Evolutionary conservation across 2,329 filamentous ascomycete genomes (phyloP).

Genomic region (Diplodia sapinea): DNA sequence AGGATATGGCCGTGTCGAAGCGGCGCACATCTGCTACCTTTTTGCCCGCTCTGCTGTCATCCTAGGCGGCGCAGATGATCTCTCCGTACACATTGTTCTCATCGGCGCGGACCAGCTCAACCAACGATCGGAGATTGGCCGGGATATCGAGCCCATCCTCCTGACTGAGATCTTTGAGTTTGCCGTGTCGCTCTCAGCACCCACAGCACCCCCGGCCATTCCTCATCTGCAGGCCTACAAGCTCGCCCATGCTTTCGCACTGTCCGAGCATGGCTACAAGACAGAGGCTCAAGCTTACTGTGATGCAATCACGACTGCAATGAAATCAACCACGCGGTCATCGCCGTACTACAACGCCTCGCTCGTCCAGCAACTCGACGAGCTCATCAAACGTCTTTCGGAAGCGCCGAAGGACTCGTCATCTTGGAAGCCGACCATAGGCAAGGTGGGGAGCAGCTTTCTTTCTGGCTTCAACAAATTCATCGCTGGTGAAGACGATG

Average conservation of each 20-base stretch:
- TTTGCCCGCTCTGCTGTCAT: constrained; percentile 75
- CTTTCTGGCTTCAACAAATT: constrained; percentile 97
- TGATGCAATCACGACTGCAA: constrained; percentile 76
- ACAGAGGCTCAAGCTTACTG: constrained; percentile 90
- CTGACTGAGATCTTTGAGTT: constrained; percentile 98
- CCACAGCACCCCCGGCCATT: constrained; percentile 59
- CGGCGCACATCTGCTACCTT: constrained; percentile 91
- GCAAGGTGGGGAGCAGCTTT: constrained; percentile 89
- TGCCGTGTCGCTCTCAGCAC: constrained; percentile 73
- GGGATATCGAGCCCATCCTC: constrained; percentile 84
- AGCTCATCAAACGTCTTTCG: constrained; percentile 80
- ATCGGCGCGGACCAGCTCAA: constrained; percentile 82
- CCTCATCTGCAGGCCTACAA: constrained; percentile 93
- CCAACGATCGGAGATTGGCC: constrained; percentile 72
- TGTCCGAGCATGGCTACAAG: constrained; percentile 83
- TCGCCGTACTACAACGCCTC: constrained; percentile 84
- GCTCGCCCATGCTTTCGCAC: constrained; percentile 79
- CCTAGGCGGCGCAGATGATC: constrained; percentile 84
- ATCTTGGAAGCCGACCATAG: constrained; percentile 95
- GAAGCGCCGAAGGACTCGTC: constrained; percentile 83
- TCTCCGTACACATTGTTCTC: constrained; percentile 77
- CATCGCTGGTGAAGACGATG: constrained; percentile 86
- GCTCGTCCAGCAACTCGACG: constrained; percentile 78
- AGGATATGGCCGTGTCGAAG: constrained; percentile 86
- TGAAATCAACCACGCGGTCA: constrained; percentile 79